Base-by-base conservation (phyloP, 2,329 filamentous ascomycete species). In the Coleophoma cylindrospora region DNA sequence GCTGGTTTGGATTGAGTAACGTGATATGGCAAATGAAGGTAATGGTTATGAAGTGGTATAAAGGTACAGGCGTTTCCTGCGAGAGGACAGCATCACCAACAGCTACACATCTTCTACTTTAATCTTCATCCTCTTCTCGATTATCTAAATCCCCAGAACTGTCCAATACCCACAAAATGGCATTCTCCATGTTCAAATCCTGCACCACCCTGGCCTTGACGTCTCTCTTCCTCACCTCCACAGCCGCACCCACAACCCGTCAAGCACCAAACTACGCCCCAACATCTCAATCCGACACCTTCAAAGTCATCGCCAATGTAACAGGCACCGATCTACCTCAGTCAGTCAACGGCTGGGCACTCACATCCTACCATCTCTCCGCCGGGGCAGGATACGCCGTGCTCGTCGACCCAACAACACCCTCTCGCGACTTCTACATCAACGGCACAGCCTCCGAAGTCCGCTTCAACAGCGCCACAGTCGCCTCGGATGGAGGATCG, bases 231-330 rank as follows among this genome's bases (percentile, higher is more conserved):
- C 36, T 50, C 40, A 27, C 54, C 37, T 46, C 54, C 27, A 45
- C 52, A 37, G 44, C 56, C 17, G 49, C 54, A 17, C 54, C 56
- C n/a, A 54, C 56, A 4, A 34, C 50, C 8, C 48, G 32, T 12
- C 32, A 53, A 50, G 41, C 49, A 15, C 49, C 51, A 11, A 19
- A 46, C 13, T 56, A 52, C 13, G 56, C 58, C 17, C 53, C 54
- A n/a, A 51, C 45, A 2, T 44, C 50, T 8, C 41, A 19, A 13
- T 50, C 50, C 14, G 34, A 34, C 6, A 47, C 47, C 48, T 75
- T 75, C 64, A 66, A 62, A 36, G 66, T 76, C 27, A 63, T 74
- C 17, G 68, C 71, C 58, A 74, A 75, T 52, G 70, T 76, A 37
- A 72, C 70, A 9, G 66, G 64, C 13, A 56, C 57, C 34, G 71